Evolutionary conservation across 2,329 filamentous ascomycete species (phyloP), one percentile per base, ranked within the genome.

Genomic region (Xylariaceae sp.): DNA sequence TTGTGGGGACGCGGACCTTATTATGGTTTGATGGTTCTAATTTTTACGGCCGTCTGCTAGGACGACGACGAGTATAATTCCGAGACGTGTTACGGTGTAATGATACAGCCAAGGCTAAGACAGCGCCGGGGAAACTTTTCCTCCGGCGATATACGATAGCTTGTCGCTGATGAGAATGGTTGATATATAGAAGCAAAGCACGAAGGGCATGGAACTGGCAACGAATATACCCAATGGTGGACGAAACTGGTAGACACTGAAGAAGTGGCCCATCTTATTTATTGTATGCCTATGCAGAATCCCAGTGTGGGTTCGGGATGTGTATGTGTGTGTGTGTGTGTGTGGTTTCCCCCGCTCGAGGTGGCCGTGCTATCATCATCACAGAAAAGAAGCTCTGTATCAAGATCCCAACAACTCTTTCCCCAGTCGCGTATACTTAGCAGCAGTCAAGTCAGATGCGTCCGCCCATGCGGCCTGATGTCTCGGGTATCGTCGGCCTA

Each of bases 231-330:
- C 56, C 56, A 47, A 40, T 10, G 44, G 53, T 5, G 29, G 53
- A 37, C 19, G 22, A 54, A 53, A 54, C 37, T 32, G 16, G 49
- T 32, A 47, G 37, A 44, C 46, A 46, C 46, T 49, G 51, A 58
- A 55, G 59, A 57, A 56, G 44, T 19, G 55, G 47, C 40, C 43
- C 49, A 54, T 60, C 47, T 56, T 57, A 44, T 56, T 55, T 58
- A 50, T 57, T 51, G 29, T 63, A 63, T 65, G 63, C 66, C 63
- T 68, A 69, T 68, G 65, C 65, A 68, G 66, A 68, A 69, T 66
- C 60, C 62, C 63, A 63, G 58, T 55, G 58, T 60, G 62, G 65
- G 63, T 62, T 60, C 62, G 60, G 56, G 48, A 55, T 55, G 57
- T 61, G 57, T 62, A 59, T 55, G 57, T 55, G 55, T n/a, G n/a